Conservation (phyloP, 805 yeast genomes). For the Metschnikowia borealis region DNA sequence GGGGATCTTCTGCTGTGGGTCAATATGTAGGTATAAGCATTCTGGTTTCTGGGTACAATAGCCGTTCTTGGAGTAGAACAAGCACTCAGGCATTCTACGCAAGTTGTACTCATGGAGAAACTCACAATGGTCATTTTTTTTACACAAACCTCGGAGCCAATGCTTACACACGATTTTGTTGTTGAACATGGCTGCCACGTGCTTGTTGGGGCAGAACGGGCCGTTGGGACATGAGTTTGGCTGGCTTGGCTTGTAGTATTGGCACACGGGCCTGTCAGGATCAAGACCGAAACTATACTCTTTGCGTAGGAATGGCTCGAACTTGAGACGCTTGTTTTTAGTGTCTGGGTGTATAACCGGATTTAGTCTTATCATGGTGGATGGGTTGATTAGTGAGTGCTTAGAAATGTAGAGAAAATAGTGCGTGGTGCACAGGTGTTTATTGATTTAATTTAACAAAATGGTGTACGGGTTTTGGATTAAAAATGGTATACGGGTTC, state of each 20-base stretch:
- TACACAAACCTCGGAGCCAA: constrained; percentile 96
- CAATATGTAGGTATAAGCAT: constrained; percentile 88
- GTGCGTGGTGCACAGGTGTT: constrained; percentile 44
- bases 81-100: constrained; percentile 95
- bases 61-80: constrained; percentile 77
- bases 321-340: constrained; percentile 45
- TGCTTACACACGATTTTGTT: constrained; percentile 88
- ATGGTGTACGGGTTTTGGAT: background rate
- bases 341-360: constrained; percentile 41
- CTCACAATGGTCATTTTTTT: constrained; percentile 95
- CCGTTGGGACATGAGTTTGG: constrained; percentile 77
- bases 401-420: background rate
- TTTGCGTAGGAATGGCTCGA: constrained; percentile 76
- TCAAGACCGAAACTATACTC: constrained; percentile 81
- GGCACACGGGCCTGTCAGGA: constrained; percentile 83
- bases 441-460: too few relatives aligned
- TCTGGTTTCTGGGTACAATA: constrained; percentile 91
- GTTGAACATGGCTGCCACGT: constrained; percentile 51
- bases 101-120: constrained; percentile 92
- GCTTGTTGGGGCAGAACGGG: constrained; percentile 80
- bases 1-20: constrained; percentile 84
- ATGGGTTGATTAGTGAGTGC: background rate
- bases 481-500: background rate
- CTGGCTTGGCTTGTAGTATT: constrained; percentile 58
- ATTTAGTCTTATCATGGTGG: constrained; percentile 34